These are phyloP conservation scores for Lophiotrema nucula DNA, from an alignment of 495 filamentous ascomycete species.

Conservation along the genomic window DNA sequence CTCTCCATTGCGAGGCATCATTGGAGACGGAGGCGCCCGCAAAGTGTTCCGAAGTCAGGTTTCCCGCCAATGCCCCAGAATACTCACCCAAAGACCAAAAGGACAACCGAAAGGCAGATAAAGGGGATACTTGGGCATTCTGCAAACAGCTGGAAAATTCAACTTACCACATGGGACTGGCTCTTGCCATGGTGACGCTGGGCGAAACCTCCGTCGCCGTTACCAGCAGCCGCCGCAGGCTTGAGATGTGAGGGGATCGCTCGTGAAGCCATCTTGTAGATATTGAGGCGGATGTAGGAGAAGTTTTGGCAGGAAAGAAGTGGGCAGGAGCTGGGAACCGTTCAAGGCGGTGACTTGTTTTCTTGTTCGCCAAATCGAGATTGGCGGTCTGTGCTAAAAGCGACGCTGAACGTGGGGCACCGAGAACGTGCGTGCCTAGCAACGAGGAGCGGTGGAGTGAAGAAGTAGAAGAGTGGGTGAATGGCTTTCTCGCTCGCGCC, in stretches of 20 bases:
- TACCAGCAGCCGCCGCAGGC: constrained; percentile 55
- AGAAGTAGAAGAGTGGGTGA: too few species aligned
- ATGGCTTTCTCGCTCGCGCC: too few species aligned
- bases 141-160: neutral
- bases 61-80: too few species aligned
- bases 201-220: constrained; percentile 51
- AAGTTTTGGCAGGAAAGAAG: constrained; percentile 3
- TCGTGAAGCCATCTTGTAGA: constrained; percentile 64
- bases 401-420: constrained; percentile 24
- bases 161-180: constrained; percentile 91
- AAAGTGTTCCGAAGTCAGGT: too few species aligned
- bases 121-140: neutral
- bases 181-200: constrained; percentile 90
- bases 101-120: too few species aligned
- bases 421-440: neutral
- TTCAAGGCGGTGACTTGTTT: neutral
- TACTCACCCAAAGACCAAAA: too few species aligned
- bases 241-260: constrained; percentile 81
- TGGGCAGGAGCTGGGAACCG: constrained; percentile 1
- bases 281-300: neutral
- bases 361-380: neutral
- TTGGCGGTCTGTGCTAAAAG: constrained; percentile 11
- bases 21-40: too few species aligned
- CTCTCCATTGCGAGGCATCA: too few species aligned
- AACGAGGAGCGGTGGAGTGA: neutral